Evolutionary conservation across 2,329 filamentous ascomycete genomes (phyloP), one percentile per base, ranked within the genome.

Genomic region (Verticillium longisporum): DNA sequence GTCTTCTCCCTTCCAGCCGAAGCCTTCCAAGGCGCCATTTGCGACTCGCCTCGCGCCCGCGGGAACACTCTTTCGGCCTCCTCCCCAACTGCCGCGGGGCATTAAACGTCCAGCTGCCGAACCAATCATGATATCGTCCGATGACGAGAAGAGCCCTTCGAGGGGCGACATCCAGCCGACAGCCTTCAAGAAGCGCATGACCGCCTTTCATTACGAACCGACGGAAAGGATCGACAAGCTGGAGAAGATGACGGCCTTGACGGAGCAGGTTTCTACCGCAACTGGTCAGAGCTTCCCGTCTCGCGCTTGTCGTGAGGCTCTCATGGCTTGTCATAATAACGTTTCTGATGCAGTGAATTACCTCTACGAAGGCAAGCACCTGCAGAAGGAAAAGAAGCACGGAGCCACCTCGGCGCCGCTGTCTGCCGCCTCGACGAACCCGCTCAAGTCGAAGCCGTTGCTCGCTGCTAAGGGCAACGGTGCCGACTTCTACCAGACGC

Each of bases 1-100:
- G n/a, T 97, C 93, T 3, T 97, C 94, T 1, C 93, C 92, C 1
- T 81, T 88, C 61, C 83, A 71, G 72, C 68, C 60, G 67, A 69
- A 58, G 33, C 60, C 69, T 32, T 50, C 62, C 63, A 64, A 65
- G 60, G 67, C 63, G 18, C 67, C 64, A 34, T 59, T 78, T 32
- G 84, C 82, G 26, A 86, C 80, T 64, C 75, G 85, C 55, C 89
- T 96, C 78, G 90, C 91, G 38, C 90, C 92, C 33, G 83, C 87
- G 55, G 90, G 92, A 6, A 96, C 92, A 0, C 74, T 81, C 10
- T 94, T 90, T 68, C 83, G 84, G 65, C 78, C 84, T 45, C 81
- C 78, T 3, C 70, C 73, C 33, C 66, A 62, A 26, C 63, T 67
- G 37, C 65, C 65, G 21, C 66, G 57, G 9, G 57, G 57, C 15